Evolutionary conservation across 192 early-diverging fungal genomes (phyloP), one percentile per base, ranked within the genome.

Genomic region (Linnemannia zychae): DNA sequence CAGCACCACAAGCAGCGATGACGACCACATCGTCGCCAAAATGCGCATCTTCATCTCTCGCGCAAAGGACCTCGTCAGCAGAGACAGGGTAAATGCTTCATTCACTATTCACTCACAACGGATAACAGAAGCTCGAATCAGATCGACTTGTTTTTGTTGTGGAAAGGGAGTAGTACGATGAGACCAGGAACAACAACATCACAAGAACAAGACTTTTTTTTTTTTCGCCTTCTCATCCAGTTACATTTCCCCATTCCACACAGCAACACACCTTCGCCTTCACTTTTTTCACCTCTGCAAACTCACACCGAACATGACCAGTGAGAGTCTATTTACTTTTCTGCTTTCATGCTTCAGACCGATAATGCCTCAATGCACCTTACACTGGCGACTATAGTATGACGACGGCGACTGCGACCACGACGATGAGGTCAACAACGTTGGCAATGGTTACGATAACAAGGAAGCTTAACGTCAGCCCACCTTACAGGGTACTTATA

Each of bases 61-160:
- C 31, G 82, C 82, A 7, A 84, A 46, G 44, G 73, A 78, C 34
- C 77, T 84, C 9, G 82, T 69, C 15, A 75, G 82, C 63, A 69
- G 82, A 78, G 82, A 84, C 48, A 84, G 82, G 77, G 82, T 84
- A 78, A 66, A 38, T 47, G 4, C n/a, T n/a, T n/a, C n/a, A n/a
- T n/a, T 71, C 34, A 36, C 20, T 63, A 24, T 33, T 18, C n/a
- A 24, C 6, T 46, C 5, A 1, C 5, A n/a, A 28, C 22, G n/a
- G 2, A n/a, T n/a, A n/a, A n/a, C 38, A n/a, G n/a, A n/a, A 75
- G 24, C 15, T 40, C 50, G 13, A 38, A 47, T 71, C n/a, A 16
- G 28, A 47, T 44, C 9, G 40, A 44, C 40, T 44, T 44, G 4
- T 44, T 3, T 9, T 44, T 44, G 4, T 44, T 3, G 31, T 24